Evolutionary conservation across 148 eudicot genomes (phyloP).

Genomic region (Selenicereus undatus): DNA sequence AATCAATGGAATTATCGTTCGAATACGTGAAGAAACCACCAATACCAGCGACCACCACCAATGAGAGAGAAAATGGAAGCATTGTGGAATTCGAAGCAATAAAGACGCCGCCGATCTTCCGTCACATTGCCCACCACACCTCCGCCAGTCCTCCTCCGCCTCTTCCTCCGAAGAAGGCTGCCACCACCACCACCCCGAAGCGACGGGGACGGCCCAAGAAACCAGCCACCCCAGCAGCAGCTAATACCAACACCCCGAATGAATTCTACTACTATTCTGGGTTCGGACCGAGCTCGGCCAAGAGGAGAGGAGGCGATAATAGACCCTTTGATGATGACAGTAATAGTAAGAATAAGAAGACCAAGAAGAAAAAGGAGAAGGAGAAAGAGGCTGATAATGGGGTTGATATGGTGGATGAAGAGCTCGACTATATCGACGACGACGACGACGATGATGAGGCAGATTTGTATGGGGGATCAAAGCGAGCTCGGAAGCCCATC

Average conservation of each 20-base stretch:
- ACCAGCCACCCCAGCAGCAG: background rate
- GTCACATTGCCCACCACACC: background rate
- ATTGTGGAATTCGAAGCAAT: background rate
- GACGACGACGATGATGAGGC: slow-evolving; percentile 1
- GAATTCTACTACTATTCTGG: slow-evolving; percentile 66
- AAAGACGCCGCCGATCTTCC: background rate
- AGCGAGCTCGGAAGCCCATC: slow-evolving; percentile 10
- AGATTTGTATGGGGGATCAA: slow-evolving; percentile 2
- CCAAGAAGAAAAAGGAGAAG: background rate
- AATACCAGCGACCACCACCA: background rate
- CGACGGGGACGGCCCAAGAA: slow-evolving; percentile 41
- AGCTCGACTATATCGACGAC: slow-evolving; percentile 8
- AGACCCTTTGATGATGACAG: background rate
- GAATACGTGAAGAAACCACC: slow-evolving; percentile 15
- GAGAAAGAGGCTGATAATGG: background rate
- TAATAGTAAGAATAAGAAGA: background rate
- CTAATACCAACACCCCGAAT: slow-evolving; percentile 26
- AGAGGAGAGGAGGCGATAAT: slow-evolving; percentile 32
- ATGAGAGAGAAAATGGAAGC: background rate
- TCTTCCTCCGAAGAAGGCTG: slow-evolving; percentile 17
- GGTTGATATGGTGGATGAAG: background rate
- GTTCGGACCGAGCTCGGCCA: slow-evolving; percentile 68
- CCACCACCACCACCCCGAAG: slow-evolving; percentile 3
- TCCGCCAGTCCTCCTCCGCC: slow-evolving; percentile 10
- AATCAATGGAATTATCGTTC: slow-evolving; percentile 34